Evolutionary conservation across 192 early-diverging fungal genomes (phyloP).

Genomic region (Coemansia sp.): DNA sequence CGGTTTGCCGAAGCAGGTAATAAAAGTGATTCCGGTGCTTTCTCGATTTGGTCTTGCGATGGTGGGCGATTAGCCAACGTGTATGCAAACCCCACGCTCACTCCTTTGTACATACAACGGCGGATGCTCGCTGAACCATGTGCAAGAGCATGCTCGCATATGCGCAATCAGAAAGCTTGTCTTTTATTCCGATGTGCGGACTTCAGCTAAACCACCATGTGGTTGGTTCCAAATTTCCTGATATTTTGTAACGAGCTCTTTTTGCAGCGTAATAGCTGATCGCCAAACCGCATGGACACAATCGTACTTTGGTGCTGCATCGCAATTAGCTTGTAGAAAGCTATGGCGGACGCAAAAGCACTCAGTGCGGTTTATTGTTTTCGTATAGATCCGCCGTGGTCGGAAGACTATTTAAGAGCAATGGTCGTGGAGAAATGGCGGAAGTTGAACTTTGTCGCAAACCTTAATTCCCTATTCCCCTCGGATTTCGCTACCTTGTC

Average conservation of each 20-base stretch:
- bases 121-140: neutral
- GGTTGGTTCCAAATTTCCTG: neutral
- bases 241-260: neutral
- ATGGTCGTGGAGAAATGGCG: neutral
- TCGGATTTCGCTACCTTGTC: neutral
- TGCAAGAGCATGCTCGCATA: neutral
- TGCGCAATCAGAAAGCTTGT: neutral
- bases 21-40: neutral
- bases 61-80: neutral
- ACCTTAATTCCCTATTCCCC: constrained; percentile 1
- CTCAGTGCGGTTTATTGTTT: neutral
- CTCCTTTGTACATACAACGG: neutral
- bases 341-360: neutral
- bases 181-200: neutral
- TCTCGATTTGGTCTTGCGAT: neutral
- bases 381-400: neutral
- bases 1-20: neutral
- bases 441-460: neutral
- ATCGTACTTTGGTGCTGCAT: neutral
- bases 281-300: neutral
- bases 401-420: neutral
- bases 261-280: constrained; percentile 4
- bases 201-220: constrained; percentile 7
- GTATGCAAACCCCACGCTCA: neutral
- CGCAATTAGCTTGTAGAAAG: neutral